A percentile compares a stretch with the other conserved stretches of the same genome.
phyloP scores from a whole-genome alignment of 129 eudicot genomes.

The Flaveria trinervia region DNA sequence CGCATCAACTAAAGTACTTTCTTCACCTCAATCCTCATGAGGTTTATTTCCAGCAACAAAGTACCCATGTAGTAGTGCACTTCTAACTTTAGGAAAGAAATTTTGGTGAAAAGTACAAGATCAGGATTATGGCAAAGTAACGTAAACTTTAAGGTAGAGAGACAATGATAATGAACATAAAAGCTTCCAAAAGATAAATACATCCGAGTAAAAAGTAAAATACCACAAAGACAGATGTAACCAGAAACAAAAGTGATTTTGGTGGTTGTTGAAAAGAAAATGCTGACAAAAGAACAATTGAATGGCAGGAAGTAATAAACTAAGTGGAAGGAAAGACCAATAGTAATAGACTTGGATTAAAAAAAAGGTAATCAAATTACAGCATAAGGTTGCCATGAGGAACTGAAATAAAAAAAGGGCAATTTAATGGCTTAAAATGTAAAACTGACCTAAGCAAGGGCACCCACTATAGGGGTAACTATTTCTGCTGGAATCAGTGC shows the following conservation, averaged over 20 bases:
- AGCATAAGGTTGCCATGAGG: slow-evolving; percentile 43
- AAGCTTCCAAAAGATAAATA: slow-evolving; percentile 17
- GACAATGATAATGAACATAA: slow-evolving; percentile 19
- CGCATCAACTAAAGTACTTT: neutral
- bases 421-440: slow-evolving; percentile 46
- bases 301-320: slow-evolving; percentile 36
- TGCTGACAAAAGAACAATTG: slow-evolving; percentile 23
- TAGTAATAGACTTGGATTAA: slow-evolving; percentile 29
- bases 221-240: neutral
- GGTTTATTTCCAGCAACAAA: neutral
- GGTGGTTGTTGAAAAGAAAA: slow-evolving; percentile 26
- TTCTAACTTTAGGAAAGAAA: slow-evolving; percentile 6
- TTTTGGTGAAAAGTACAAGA: neutral
- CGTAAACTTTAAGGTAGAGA: slow-evolving; percentile 15
- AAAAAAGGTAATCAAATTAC: slow-evolving; percentile 32
- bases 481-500: slow-evolving; percentile 82
- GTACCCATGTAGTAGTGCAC: neutral
- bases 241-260: slow-evolving; percentile 5
- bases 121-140: slow-evolving; percentile 2
- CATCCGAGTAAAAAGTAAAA: slow-evolving; percentile 19
- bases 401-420: slow-evolving; percentile 47
- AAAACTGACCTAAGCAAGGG: slow-evolving; percentile 93
- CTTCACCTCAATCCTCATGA: neutral
- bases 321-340: slow-evolving; percentile 44
- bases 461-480: slow-evolving; percentile 69